Evolutionary conservation across 1,284 basidiomycete species (phyloP).

Genomic region (Pulveroboletus sp.): DNA sequence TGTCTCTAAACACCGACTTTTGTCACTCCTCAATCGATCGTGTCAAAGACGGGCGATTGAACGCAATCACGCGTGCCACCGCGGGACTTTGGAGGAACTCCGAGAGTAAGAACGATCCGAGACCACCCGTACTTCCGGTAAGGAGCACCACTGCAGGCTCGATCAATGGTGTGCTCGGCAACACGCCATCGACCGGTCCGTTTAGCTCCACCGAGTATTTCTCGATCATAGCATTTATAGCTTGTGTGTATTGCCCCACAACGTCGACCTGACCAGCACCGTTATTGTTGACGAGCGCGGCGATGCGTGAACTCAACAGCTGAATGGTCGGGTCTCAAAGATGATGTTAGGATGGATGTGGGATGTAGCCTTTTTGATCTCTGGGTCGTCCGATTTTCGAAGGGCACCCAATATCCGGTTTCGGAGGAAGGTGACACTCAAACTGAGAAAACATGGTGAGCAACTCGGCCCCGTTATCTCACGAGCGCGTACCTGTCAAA

Average conservation of each 20-base stretch:
- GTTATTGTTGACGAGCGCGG: conserved; percentile 7
- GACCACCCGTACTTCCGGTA: conserved; percentile 35
- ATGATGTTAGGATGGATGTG: no score
- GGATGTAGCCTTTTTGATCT: no score
- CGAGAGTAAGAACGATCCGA: conserved; percentile 34
- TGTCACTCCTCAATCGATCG: conserved; percentile 19
- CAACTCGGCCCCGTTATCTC: not conserved
- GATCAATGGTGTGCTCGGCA: no score
- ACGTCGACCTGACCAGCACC: not conserved
- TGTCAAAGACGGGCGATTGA: conserved; percentile 25
- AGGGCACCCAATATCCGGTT: conserved; percentile 33
- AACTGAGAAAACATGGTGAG: conserved; percentile 15
- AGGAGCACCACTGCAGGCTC: conserved; percentile 25
- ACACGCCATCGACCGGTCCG: not conserved
- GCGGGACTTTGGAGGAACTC: conserved; percentile 19
- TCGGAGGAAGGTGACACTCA: conserved; percentile 34
- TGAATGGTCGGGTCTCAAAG: no score
- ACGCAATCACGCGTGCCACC: conserved; percentile 28
- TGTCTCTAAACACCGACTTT: not conserved
- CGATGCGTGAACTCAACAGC: conserved; percentile 7
- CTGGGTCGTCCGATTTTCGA: not conserved
- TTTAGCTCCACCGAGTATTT: conserved; percentile 24
- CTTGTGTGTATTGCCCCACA: conserved; percentile 9
- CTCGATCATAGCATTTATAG: conserved; percentile 25
- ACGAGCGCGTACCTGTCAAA: conserved; percentile 22